Evolutionary conservation across 768 basidiomycete species (phyloP).

Genomic region (Boletus eberwhitei): DNA sequence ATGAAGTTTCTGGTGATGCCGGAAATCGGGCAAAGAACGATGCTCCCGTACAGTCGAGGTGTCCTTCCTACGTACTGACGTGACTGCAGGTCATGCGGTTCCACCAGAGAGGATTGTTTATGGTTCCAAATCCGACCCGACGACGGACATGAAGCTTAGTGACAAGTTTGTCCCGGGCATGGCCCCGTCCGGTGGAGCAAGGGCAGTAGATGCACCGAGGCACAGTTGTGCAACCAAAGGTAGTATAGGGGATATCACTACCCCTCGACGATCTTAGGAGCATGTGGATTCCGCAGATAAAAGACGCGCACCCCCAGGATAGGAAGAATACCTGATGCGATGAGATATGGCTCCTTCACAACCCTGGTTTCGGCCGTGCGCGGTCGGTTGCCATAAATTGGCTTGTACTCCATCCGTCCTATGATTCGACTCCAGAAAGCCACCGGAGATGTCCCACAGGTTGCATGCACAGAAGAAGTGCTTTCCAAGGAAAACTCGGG

Average conservation of each 20-base stretch:
- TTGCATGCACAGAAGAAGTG: neutral
- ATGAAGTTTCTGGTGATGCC: too few species aligned
- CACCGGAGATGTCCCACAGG: neutral
- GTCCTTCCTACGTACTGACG: neutral
- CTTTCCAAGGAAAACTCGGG: neutral
- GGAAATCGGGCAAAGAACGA: too few species aligned
- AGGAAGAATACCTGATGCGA: neutral
- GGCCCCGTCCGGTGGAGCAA: neutral
- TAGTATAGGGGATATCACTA: neutral
- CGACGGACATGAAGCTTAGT: neutral
- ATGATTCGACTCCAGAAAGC: neutral
- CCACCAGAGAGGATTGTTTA: neutral
- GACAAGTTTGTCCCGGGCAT: neutral
- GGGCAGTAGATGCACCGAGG: neutral
- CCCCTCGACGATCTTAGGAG: neutral
- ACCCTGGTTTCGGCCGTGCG: neutral
- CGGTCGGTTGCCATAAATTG: neutral
- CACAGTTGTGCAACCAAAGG: too few species aligned
- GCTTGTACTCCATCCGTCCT: neutral
- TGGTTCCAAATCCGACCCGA: neutral
- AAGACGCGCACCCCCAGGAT: too few species aligned
- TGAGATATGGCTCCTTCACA: too few species aligned
- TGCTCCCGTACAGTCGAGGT: too few species aligned
- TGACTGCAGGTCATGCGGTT: neutral
- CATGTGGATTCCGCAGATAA: neutral